Base-by-base conservation (phyloP, 2,329 filamentous ascomycete genomes). In the Curvularia sp. region DNA sequence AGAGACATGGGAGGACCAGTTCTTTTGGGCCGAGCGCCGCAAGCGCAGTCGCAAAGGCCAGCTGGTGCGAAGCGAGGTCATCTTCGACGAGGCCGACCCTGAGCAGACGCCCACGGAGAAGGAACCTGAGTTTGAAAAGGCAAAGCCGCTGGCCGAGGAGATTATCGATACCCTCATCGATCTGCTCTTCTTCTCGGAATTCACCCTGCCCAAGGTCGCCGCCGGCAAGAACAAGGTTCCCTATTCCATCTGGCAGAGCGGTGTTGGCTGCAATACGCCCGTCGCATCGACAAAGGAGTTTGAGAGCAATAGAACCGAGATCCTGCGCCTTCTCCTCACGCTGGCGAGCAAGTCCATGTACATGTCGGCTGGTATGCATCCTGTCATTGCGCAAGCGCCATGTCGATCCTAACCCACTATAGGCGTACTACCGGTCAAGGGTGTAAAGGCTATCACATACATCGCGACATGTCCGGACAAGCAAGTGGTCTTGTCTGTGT, bases 211-310 rank as follows among this genome's bases (percentile, higher is more conserved):
- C 9, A 86, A 84, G 57, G 85, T 90, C 42, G 84, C 87, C 13
- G 84, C 88, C 56, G 86, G 87, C 53, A 92, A 90, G 72, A 85
- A 86, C 62, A 96, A 95, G 75, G 90, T 97, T 55, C 90, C 89
- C 7, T 97, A 95, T 78, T 90, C 92, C 53, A 98, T 99, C 74
- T 99, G 95, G 95, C 93, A 97, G 80, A 98, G 92, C 73, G 95
- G 95, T 48, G 94, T 99, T 30, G 95, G 95, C 13, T 98, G 94
- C 81, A 96, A 97, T 76, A 91, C 90, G 15, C 87, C 93, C 5
- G 88, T 96, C 67, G 89, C 89, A 9, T 94, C 93, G 3, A 97
- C 89, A 52, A 96, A 92, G 76, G 93, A 98, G 70, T 89, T 92
- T 58, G 95, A 99, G 80, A 96, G 85, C 79, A 97, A 97, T 77